Base-by-base conservation (phyloP, 2,329 filamentous ascomycete genomes). In the Blastomyces silverae region DNA sequence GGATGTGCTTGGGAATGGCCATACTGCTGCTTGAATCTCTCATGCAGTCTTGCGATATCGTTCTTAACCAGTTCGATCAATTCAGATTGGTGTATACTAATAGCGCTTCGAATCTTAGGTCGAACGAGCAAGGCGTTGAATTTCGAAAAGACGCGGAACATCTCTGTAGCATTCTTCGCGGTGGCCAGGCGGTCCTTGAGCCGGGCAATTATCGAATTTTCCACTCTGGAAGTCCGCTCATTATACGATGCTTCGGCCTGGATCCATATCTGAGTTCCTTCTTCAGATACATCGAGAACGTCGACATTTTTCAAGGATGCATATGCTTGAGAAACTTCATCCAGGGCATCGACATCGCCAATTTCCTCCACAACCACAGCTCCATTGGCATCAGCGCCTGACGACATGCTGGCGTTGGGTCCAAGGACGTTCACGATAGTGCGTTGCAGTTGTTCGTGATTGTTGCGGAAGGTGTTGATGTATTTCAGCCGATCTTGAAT, bases 71-170 rank as follows among this genome's bases (percentile, higher is more conserved):
- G 96, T 72, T 97, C 92, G 75, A 99, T 96, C 44, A 99, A 87
- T 77, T 97, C 92, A 4, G 93, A 94, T 77, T 99, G 94, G 75
- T 99, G 99, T 79, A 99, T 93, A 55, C 92, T 90, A 73, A 99
- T 99, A 64, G 94, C 95, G 70, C 95, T 92, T 69, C 94, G 89
- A 79, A 99, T 97, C 83, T 99, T 99, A n/a, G 94, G 94, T 66
- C 94, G 87, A 64, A 99, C 93, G 71, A 99, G 96, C 39, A 99
- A 87, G 1, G 94, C 94, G 75, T 99, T 99, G 84, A 99, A 99
- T 75, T 97, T 97, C 63, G 94, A 97, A 76, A 99, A 99, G 67
- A 99, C 94, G 64, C 95, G 90, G 77, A 99, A 99, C 94, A 99
- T 99, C 78, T 99, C 95, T 74, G 96, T 97, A 52, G 94, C 94